These are phyloP conservation scores for Apiotrichum sp. DNA, from an alignment of 1,284 basidiomycete genomes.

Conservation along the genomic window DNA sequence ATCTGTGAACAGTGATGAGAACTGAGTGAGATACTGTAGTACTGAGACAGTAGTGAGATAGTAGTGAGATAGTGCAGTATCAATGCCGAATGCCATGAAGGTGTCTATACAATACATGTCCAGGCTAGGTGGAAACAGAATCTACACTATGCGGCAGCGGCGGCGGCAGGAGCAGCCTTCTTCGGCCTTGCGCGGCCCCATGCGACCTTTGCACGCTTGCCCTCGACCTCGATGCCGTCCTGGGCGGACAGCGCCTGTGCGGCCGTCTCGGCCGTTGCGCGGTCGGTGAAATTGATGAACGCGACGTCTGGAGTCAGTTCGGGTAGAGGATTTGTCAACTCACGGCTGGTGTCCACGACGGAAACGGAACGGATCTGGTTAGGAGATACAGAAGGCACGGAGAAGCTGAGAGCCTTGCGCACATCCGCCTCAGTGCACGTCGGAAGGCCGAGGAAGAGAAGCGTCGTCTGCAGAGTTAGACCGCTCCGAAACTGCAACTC, in stretches of 20 bases:
- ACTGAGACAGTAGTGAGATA: too few species aligned
- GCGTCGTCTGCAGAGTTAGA: slow-evolving; percentile 60
- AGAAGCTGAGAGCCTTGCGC: slow-evolving; percentile 65
- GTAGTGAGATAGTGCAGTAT: too few species aligned
- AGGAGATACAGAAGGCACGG: slow-evolving; percentile 63
- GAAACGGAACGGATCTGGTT: slow-evolving; percentile 74
- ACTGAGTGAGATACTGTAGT: too few species aligned
- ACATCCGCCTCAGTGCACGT: slow-evolving; percentile 67
- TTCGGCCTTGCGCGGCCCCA: slow-evolving; percentile 66
- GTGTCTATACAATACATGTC: not conserved
- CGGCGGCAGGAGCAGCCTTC: slow-evolving; percentile 41
- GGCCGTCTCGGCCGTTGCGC: slow-evolving; percentile 72
- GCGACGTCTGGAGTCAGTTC: slow-evolving; percentile 62
- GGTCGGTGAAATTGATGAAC: slow-evolving; percentile 86
- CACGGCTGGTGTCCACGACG: slow-evolving; percentile 58
- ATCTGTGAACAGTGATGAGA: too few species aligned
- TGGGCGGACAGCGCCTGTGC: slow-evolving; percentile 69
- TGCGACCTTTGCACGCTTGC: slow-evolving; percentile 66
- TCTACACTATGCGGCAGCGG: slow-evolving; percentile 4
- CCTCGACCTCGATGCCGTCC: slow-evolving; percentile 77
- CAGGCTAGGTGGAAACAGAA: not conserved
- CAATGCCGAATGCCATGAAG: too few species aligned
- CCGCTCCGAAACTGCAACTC: slow-evolving; percentile 40
- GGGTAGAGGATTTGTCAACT: slow-evolving; percentile 11
- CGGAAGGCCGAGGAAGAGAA: slow-evolving; percentile 84